Evolutionary conservation across 306 rosid species (phyloP).

Genomic region (Pterocarpus macrocarpus): DNA sequence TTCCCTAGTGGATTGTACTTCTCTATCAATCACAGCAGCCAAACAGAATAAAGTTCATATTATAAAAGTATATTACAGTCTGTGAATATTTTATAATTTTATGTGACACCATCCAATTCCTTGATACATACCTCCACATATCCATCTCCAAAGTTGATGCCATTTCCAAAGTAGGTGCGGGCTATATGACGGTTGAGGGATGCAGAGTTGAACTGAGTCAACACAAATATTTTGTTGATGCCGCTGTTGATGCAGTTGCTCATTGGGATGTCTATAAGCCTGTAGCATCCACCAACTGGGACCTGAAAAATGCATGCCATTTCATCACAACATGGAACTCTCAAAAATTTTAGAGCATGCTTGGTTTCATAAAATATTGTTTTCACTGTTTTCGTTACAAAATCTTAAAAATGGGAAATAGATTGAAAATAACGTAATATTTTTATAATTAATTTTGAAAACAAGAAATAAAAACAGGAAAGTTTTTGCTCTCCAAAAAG

Average conservation of each 20-base stretch:
- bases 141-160: constrained; percentile 92
- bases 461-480: too few relatives aligned
- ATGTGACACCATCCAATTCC: constrained; percentile 8
- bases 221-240: constrained; percentile 77
- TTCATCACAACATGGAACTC: constrained; percentile 36
- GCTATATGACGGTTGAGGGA: constrained; percentile 95
- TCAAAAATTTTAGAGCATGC: not conserved
- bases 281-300: constrained; percentile 96
- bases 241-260: constrained; percentile 98
- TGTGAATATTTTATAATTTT: constrained; percentile 14
- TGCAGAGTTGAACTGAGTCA: constrained; percentile 91
- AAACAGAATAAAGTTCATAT: not conserved
- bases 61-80: not conserved
- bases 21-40: constrained; percentile 36
- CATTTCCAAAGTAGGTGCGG: constrained; percentile 85
- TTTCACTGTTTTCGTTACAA: too few relatives aligned
- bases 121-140: constrained; percentile 79
- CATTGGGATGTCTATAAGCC: constrained; percentile 93
- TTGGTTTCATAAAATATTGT: too few relatives aligned
- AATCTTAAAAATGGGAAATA: not conserved
- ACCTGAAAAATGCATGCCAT: constrained; percentile 66
- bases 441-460: too few relatives aligned
- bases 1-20: not conserved
- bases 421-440: too few relatives aligned
- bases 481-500: constrained; percentile 2